Base-by-base conservation (phyloP, 106 monocot species). In the Dactylorhiza incarnata region DNA sequence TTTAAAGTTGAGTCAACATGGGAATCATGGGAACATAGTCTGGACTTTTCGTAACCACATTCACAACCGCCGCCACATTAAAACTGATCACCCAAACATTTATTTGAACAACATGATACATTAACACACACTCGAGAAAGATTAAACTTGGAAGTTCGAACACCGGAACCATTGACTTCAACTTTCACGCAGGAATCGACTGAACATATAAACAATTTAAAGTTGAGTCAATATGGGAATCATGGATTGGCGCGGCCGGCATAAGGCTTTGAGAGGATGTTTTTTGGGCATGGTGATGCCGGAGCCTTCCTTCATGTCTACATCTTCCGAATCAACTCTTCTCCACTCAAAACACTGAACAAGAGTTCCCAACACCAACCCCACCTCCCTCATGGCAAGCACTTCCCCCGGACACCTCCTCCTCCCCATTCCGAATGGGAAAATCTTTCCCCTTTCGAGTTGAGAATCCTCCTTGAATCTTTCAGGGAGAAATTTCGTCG, bases 281-380 rank as follows among this genome's bases (percentile, higher is more conserved):
- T 43, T 53, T 58, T 56, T 55, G 1, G 54, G 56, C 78, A 78
- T 54, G 37, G 71, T 71, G 20, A 71, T 16, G 6, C 55, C 78
- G 0, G 22, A 37, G 12, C 75, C 75, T 49, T 78, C 71, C 45
- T 48, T 48, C 71, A 71, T 71, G 45, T 71, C 78, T 45, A 78
- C 46, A 22, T 67, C n/a, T 14, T 80, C 75, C 9, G 8, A 0
- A 45, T 75, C 80, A 37, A 80, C n/a, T 20, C 80, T 54, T 24
- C 68, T 23, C 80, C 80, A 80, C 4, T 80, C 75, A 47, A 75
- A 80, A 67, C 80, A 80, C 45, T 80, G 80, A 53, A 80, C 24
- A 54, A 80, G 26, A 51, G 74, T 51, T 17, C 75, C 80, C 53
- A 80, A 16, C 2, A 48, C 54, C 3, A 71, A 71, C 5, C 71